phyloP scores from a whole-genome alignment of 1,284 basidiomycete genomes.

The Thecaphora thlaspeos region DNA sequence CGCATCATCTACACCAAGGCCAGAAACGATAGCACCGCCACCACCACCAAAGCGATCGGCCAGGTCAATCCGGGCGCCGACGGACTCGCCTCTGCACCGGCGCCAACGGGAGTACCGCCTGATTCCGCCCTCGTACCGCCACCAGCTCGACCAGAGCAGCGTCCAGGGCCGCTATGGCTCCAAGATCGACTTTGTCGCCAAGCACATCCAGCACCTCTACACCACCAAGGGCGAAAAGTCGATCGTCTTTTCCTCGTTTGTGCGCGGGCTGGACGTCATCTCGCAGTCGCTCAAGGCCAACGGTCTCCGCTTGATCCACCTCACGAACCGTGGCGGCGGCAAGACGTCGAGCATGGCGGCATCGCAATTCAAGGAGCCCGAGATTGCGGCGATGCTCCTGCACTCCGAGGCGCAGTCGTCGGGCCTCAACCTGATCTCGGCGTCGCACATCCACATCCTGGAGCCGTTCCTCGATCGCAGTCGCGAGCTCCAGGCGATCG shows the following conservation, averaged over 20 bases:
- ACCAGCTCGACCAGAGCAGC: neutral
- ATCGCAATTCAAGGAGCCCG: constrained; percentile 31
- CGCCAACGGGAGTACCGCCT: neutral
- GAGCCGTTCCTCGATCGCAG: constrained; percentile 53
- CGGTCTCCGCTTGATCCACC: constrained; percentile 33
- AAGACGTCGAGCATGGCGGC: constrained; percentile 20
- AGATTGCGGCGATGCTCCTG: constrained; percentile 44
- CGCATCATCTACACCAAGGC: constrained; percentile 39
- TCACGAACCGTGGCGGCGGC: constrained; percentile 39
- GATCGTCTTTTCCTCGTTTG: constrained; percentile 51
- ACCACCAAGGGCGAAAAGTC: constrained; percentile 41
- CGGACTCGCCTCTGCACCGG: constrained; percentile 2
- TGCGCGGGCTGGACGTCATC: constrained; percentile 49
- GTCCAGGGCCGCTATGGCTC: constrained; percentile 41
- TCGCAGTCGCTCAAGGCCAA: constrained; percentile 46
- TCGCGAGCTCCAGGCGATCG: constrained; percentile 51
- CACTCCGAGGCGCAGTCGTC: constrained; percentile 53
- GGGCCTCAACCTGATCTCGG: constrained; percentile 47
- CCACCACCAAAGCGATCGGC: neutral
- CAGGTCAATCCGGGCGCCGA: no score
- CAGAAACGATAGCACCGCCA: neutral
- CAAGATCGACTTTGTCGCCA: constrained; percentile 50
- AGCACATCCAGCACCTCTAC: constrained; percentile 39
- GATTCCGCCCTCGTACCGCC: neutral
- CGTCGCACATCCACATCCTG: constrained; percentile 47